Conservation (phyloP, 2,329 filamentous ascomycete genomes). For the Phialocephala sp. region DNA sequence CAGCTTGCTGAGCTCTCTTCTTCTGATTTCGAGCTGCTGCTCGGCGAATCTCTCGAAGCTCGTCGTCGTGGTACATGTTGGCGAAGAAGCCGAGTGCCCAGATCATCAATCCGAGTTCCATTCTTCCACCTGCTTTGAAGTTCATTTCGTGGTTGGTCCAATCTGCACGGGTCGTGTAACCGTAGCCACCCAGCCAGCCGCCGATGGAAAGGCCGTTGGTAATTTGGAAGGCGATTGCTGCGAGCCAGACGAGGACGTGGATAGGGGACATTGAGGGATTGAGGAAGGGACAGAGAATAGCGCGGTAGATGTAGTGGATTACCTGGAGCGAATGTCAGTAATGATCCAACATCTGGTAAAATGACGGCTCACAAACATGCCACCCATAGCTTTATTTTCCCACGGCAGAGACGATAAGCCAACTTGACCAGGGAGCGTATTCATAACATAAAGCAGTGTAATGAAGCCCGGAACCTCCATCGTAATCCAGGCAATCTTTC, state of each 20-base stretch:
- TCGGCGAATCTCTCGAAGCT: conserved; percentile 84
- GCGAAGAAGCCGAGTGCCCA: conserved; percentile 78
- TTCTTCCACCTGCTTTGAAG: conserved; percentile 46
- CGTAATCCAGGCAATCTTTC: conserved; percentile 82
- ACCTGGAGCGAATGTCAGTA: conserved; percentile 50
- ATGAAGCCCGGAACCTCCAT: conserved; percentile 86
- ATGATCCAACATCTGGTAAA: neutral
- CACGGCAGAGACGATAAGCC: conserved; percentile 68
- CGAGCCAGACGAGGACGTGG: conserved; percentile 68
- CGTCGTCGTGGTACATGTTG: conserved; percentile 91
- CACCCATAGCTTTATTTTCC: conserved; percentile 79
- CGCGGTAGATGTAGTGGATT: conserved; percentile 91
- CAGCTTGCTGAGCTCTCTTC: conserved; percentile 45
- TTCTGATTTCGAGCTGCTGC: conserved; percentile 67
- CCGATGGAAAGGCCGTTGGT: conserved; percentile 79
- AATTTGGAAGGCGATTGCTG: conserved; percentile 76
- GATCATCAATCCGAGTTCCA: conserved; percentile 70
- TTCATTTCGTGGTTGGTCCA: conserved; percentile 49
- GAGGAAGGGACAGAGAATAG: conserved; percentile 79
- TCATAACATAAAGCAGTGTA: conserved; percentile 80
- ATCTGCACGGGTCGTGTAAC: conserved; percentile 63
- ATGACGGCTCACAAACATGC: conserved; percentile 58
- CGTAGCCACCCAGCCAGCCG: conserved; percentile 83
- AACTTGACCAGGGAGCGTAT: conserved; percentile 64
- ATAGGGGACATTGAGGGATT: conserved; percentile 94